A percentile compares a stretch with the other conserved stretches of the same genome.
These are phyloP conservation scores for Lasiosphaeria hispida DNA, from an alignment of 495 filamentous ascomycete genomes.

Conservation along the genomic window DNA sequence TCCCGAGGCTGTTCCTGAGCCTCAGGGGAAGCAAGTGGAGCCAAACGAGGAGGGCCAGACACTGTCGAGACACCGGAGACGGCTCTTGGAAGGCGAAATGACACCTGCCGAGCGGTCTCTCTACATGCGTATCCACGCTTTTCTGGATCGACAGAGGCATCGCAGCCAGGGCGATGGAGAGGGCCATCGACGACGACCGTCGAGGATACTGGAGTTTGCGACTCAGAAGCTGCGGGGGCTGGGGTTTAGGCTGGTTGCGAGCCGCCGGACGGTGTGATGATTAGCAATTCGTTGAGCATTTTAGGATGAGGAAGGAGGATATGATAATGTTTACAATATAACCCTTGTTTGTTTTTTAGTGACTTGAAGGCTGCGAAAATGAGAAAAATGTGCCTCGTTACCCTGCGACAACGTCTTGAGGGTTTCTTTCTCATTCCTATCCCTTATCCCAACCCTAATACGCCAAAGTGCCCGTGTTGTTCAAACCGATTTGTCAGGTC, in stretches of 20 bases:
- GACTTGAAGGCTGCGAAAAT: no score
- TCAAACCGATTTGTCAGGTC: no score
- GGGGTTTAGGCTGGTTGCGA: neutral
- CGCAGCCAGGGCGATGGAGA: neutral
- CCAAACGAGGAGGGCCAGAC: neutral
- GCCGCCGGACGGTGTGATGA: neutral
- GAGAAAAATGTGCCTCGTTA: no score
- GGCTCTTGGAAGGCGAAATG: neutral
- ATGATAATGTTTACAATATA: no score
- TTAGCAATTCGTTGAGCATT: no score
- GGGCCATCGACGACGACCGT: neutral
- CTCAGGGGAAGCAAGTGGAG: neutral
- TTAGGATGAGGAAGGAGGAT: no score
- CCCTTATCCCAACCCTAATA: no score
- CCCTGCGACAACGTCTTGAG: no score
- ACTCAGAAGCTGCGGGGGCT: neutral
- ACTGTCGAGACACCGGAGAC: neutral
- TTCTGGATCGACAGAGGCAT: neutral
- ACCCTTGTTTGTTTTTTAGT: no score
- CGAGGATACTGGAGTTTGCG: neutral
- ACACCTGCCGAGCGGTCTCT: neutral
- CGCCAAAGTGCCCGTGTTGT: no score
- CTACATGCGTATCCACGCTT: slow-evolving; percentile 1
- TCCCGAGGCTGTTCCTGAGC: neutral
- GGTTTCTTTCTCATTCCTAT: no score